Percentiles rank a stretch among this genome's conserved stretches.
These are phyloP conservation scores for Globisporangium spinosum DNA, from an alignment of 352 stramenopile genomes.

Conservation along the genomic window DNA sequence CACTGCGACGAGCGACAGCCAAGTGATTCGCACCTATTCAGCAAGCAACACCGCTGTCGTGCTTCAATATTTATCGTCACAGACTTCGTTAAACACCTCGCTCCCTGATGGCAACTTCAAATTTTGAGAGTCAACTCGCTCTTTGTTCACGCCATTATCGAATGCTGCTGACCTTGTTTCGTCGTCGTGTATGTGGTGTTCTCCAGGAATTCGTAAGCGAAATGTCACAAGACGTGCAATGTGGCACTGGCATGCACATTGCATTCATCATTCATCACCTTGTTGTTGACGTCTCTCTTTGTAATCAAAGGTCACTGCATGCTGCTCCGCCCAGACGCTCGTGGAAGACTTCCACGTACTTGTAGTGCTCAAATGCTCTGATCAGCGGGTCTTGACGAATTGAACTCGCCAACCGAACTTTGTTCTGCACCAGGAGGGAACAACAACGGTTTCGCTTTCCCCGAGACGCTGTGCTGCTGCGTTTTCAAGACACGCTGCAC, in stretches of 20 bases:
- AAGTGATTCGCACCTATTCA: not conserved
- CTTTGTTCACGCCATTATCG: not conserved
- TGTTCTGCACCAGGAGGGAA: not conserved
- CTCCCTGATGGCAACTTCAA: not conserved
- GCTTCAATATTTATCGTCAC: not conserved
- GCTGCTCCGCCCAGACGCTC: not conserved
- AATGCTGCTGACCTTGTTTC: not conserved
- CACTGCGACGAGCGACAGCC: not conserved
- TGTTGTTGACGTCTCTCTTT: not conserved
- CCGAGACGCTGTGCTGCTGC: not conserved
- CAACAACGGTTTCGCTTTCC: too few relatives aligned
- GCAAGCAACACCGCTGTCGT: not conserved
- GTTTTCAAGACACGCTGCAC: conserved; percentile 22
- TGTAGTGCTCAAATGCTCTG: not conserved
- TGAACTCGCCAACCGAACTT: not conserved
- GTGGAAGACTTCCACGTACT: not conserved
- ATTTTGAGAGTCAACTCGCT: not conserved
- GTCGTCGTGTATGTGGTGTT: not conserved
- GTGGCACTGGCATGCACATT: not conserved
- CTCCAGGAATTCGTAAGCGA: not conserved
- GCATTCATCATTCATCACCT: not conserved
- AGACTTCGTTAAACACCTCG: not conserved
- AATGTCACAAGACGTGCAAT: not conserved
- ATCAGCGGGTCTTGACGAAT: not conserved
- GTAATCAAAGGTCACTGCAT: not conserved